These are phyloP conservation scores for Rhodomyrtus psidioides DNA, from an alignment of 441 rosid genomes.

Conservation along the genomic window DNA sequence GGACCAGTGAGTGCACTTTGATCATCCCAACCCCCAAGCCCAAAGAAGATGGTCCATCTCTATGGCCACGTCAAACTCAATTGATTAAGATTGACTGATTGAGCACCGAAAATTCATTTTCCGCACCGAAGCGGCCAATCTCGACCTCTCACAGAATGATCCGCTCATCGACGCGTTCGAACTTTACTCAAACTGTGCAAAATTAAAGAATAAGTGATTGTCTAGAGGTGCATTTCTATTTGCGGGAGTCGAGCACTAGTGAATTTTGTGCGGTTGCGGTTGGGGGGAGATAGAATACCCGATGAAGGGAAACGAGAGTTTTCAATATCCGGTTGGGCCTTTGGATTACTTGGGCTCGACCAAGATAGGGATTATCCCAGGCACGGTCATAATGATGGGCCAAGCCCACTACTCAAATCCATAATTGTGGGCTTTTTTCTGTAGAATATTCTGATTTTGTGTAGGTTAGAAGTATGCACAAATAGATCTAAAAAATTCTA, in stretches of 20 bases:
- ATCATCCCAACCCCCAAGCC: background rate
- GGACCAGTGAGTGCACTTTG: background rate
- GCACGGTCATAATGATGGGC: background rate
- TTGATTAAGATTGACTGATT: background rate
- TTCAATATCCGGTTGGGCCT: background rate
- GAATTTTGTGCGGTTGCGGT: background rate
- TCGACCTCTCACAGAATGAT: too few species aligned
- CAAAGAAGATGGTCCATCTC: background rate
- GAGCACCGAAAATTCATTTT: background rate
- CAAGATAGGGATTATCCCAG: background rate
- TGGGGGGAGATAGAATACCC: rapidly evolving
- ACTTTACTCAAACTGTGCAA: too few species aligned
- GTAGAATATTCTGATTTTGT: too few species aligned
- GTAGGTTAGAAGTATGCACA: too few species aligned
- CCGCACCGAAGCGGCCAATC: rapidly evolving
- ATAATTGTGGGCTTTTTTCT: background rate
- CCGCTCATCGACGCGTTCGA: too few species aligned
- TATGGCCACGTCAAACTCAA: background rate
- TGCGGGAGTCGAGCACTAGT: background rate
- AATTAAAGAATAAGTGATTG: background rate
- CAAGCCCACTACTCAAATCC: background rate
- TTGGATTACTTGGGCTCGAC: background rate
- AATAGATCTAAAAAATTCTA: too few species aligned
- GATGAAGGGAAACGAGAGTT: background rate
- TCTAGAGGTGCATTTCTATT: too few species aligned